Base-by-base conservation (phyloP, 352 stramenopile genomes). In the Phytophthora chlamydospora region DNA sequence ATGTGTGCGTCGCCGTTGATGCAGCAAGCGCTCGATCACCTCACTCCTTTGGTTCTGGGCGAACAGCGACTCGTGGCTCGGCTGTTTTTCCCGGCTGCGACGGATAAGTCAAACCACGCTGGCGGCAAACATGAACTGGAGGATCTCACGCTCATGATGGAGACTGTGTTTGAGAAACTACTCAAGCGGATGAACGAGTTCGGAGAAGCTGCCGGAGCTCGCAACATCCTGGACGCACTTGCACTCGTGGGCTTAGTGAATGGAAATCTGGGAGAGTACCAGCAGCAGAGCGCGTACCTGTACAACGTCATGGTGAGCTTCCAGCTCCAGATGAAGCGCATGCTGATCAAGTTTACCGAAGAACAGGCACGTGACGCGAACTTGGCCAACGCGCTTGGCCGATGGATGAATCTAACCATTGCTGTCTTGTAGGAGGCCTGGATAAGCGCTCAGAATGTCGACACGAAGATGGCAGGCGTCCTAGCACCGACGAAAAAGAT, bases 291-390 rank as follows among this genome's bases (percentile, higher is more conserved):
- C 33, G 73, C 83, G 45, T 91, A 89, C 52, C 57, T 91, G 0
- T 83, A 87, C 62, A 85, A 90, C 53, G 58, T 76, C 11, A 80
- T 91, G 57, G 75, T 90, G 10, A 88, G 70, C 53, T 91, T 93
- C 34, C 80, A 90, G 68, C 80, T 93, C 4, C 80, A 91, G 49
- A 78, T 91, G 72, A 93, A 93, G 58, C 76, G 84, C 2, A 55
- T 89, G 21, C 44, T 91, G n/a, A 86, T 89, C 62, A 91, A 89
- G 50, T 93, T 91, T 49, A 88, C 79, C 0, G 82, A 93, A 46
- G 84, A 91, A 4, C 79, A 85, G 68, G 79, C 85, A 33, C 2
- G 38, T 19, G 17, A 16, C 16, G 21, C 38, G 16, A 12, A 35
- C 11, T 13, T 9, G 17, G 47, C 12, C n/a, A 12, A 32, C 1